Evolutionary conservation across 2,329 filamentous ascomycete genomes (phyloP).

Genomic region (Diaporthe vexans): DNA sequence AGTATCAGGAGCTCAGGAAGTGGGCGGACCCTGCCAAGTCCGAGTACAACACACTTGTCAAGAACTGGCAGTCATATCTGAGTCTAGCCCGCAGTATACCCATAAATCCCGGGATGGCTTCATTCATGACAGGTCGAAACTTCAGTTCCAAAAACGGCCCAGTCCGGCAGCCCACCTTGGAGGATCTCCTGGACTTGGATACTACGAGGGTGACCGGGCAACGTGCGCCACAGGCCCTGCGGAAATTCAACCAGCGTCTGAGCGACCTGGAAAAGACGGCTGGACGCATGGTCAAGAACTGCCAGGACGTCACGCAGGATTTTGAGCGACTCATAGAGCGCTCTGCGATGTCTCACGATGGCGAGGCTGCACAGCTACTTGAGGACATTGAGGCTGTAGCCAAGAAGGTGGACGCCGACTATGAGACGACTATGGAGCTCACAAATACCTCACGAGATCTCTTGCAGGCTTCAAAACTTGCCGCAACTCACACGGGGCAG

Average conservation of each 20-base stretch:
- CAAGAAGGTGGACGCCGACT: constrained; percentile 89
- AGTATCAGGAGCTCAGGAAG: constrained; percentile 77
- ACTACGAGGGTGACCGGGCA: constrained; percentile 80
- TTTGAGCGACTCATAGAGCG: constrained; percentile 72
- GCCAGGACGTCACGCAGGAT: constrained; percentile 71
- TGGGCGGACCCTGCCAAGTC: constrained; percentile 78
- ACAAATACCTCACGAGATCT: constrained; percentile 73
- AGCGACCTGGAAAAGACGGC: constrained; percentile 73
- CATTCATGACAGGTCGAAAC: constrained; percentile 71
- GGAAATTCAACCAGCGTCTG: constrained; percentile 72
- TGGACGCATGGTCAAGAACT: constrained; percentile 71
- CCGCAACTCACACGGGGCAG: constrained; percentile 73
- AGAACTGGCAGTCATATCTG: constrained; percentile 78
- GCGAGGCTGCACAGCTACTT: constrained; percentile 78
- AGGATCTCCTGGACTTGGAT: constrained; percentile 82
- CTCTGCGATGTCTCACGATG: constrained; percentile 68
- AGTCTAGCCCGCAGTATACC: constrained; percentile 74
- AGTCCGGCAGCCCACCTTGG: constrained; percentile 70
- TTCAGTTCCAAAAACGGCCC: constrained; percentile 56
- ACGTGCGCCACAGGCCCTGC: constrained; percentile 70
- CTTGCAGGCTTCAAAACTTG: constrained; percentile 73
- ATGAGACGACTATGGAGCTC: constrained; percentile 81
- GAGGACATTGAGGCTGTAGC: constrained; percentile 89
- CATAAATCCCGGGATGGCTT: constrained; percentile 75
- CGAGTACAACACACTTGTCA: constrained; percentile 75